Evolutionary conservation across 2,329 filamentous ascomycete genomes (phyloP).

Genomic region (Aulographum hederae): DNA sequence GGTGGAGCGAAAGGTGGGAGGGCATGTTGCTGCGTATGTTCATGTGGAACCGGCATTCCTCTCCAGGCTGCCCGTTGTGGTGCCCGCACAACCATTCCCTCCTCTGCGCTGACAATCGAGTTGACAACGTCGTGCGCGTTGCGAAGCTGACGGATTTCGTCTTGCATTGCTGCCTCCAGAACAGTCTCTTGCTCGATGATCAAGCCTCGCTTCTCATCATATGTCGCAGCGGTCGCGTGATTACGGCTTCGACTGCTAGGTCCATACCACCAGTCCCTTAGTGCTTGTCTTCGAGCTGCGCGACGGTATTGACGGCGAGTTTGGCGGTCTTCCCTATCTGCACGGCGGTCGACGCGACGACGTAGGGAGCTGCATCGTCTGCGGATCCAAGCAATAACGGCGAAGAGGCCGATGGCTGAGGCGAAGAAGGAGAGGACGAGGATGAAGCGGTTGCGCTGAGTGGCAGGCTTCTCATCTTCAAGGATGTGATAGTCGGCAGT

Average conservation of each 20-base stretch:
- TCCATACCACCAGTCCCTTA: conserved; percentile 30
- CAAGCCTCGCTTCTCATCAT: conserved; percentile 33
- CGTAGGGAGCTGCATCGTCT: conserved; percentile 29
- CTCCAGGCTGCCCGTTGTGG: neutral
- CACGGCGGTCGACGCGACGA: conserved; percentile 31
- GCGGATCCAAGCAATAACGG: conserved; percentile 24
- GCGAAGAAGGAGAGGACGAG: no score
- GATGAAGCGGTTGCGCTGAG: no score
- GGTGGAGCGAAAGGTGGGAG: no score
- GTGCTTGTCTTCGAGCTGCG: conserved; percentile 32
- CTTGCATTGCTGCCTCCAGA: conserved; percentile 26
- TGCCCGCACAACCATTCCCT: conserved; percentile 8
- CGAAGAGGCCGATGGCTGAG: conserved; percentile 26
- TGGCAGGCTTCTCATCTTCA: no score
- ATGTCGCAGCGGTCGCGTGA: conserved; percentile 17
- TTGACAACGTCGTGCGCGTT: conserved; percentile 34
- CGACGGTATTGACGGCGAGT: conserved; percentile 32
- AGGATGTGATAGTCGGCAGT: no score
- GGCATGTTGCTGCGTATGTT: neutral
- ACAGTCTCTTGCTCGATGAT: conserved; percentile 27
- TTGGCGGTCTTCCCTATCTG: conserved; percentile 34
- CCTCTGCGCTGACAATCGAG: conserved; percentile 24
- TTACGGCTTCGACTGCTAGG: conserved; percentile 14
- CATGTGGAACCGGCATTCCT: neutral
- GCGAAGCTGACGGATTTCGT: conserved; percentile 31